phyloP scores from a whole-genome alignment of 305 asterid species.

The Withania somnifera region DNA sequence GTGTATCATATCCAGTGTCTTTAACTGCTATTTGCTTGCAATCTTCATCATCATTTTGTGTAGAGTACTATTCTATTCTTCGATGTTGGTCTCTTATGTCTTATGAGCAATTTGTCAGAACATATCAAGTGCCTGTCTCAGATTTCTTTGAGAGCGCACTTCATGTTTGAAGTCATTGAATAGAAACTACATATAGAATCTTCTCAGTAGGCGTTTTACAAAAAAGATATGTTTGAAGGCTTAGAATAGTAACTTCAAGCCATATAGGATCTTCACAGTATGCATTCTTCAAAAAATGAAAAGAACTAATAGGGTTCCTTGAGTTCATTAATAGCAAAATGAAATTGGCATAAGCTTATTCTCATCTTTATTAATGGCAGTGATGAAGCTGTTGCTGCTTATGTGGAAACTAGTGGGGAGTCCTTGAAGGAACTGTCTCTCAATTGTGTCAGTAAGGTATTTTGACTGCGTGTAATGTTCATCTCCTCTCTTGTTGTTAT shows the following conservation, averaged over 20 bases:
- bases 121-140: not conserved
- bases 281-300: not conserved
- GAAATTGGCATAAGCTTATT: not conserved
- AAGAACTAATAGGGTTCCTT: not conserved
- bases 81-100: not conserved
- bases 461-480: not conserved
- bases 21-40: not conserved
- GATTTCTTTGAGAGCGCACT: not conserved
- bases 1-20: not conserved
- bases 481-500: not conserved
- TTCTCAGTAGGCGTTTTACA: not conserved
- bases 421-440: conserved; percentile 53
- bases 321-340: not conserved
- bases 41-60: not conserved
- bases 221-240: not conserved
- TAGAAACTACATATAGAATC: not conserved
- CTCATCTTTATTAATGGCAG: conserved; percentile 21
- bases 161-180: not conserved
- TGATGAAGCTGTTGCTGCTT: conserved; percentile 95
- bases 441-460: conserved; percentile 54
- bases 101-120: not conserved
- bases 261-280: not conserved
- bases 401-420: conserved; percentile 64
- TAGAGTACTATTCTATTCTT: not conserved
- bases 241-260: not conserved